Evolutionary conservation across 2,329 filamentous ascomycete species (phyloP).

Genomic region (Calycina marina): DNA sequence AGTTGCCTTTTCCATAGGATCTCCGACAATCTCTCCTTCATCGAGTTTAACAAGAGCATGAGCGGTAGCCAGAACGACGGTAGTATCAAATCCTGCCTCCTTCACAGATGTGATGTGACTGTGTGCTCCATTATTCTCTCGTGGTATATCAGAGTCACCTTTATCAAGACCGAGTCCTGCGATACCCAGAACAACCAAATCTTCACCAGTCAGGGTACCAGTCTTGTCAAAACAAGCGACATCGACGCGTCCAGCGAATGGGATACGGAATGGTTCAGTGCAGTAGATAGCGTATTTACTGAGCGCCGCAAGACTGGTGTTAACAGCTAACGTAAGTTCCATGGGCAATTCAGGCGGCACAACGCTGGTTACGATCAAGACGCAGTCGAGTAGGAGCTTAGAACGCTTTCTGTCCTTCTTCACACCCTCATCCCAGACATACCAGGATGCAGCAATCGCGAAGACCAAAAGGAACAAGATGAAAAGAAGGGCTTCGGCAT

Average conservation of each 20-base stretch:
- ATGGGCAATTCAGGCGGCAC: conserved; percentile 97
- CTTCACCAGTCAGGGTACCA: conserved; percentile 88
- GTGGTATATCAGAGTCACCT: conserved; percentile 44
- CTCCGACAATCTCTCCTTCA: conserved; percentile 91
- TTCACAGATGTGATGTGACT: conserved; percentile 60
- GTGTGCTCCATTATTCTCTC: conserved; percentile 69
- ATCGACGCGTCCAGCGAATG: conserved; percentile 88
- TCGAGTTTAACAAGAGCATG: conserved; percentile 93
- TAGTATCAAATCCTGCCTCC: conserved; percentile 64
- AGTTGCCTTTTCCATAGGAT: conserved; percentile 98
- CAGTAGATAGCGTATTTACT: conserved; percentile 97
- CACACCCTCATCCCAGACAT: conserved; percentile 96
- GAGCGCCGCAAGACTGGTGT: conserved; percentile 87
- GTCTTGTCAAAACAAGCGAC: conserved; percentile 98
- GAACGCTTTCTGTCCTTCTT: conserved; percentile 89
- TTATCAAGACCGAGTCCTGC: conserved; percentile 70
- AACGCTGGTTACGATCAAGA: conserved; percentile 94
- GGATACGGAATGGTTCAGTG: conserved; percentile 96
- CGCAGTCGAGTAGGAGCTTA: conserved; percentile 90
- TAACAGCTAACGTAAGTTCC: conserved; percentile 94
- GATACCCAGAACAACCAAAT: conserved; percentile 92
- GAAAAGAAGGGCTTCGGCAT: conserved; percentile 89
- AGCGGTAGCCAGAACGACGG: conserved; percentile 83
- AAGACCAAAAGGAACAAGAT: conserved; percentile 95
- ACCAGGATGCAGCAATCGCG: conserved; percentile 94